phyloP scores from a whole-genome alignment of 2,329 filamentous ascomycete genomes.

The Sphaerulina musiva region DNA sequence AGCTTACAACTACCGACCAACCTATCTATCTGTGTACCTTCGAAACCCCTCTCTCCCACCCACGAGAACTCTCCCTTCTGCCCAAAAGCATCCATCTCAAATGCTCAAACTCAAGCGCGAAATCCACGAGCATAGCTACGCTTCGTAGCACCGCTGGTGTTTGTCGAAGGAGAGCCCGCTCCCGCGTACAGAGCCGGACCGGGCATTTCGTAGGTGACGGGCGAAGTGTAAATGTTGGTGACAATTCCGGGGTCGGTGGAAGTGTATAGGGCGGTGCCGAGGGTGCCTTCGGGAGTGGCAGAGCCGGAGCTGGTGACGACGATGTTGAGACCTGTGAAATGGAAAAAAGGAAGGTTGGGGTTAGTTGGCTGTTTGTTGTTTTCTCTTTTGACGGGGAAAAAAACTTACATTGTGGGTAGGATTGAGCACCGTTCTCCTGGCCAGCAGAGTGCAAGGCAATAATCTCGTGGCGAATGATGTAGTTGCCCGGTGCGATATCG shows the following conservation, averaged over 20 bases:
- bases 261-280: slow-evolving; percentile 52
- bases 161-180: background rate
- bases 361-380: too few relatives aligned
- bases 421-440: slow-evolving; percentile 39
- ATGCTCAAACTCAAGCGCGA: background rate
- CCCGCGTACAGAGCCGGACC: slow-evolving; percentile 37
- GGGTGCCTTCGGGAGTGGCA: slow-evolving; percentile 40
- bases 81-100: too few relatives aligned
- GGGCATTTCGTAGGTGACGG: slow-evolving; percentile 46
- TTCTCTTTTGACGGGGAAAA: too few relatives aligned
- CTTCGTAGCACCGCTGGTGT: slow-evolving; percentile 1
- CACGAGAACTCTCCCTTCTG: too few relatives aligned
- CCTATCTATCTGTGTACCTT: too few relatives aligned
- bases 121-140: slow-evolving; percentile 1
- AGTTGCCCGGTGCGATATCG: slow-evolving; percentile 51
- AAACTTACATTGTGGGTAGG: slow-evolving; percentile 35
- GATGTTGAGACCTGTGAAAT: slow-evolving; percentile 50
- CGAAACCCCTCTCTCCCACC: too few relatives aligned
- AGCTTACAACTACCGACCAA: too few relatives aligned
- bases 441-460: slow-evolving; percentile 54
- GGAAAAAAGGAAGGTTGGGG: too few relatives aligned
- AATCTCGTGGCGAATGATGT: slow-evolving; percentile 55
- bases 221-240: slow-evolving; percentile 52
- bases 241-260: slow-evolving; percentile 52
- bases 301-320: slow-evolving; percentile 52